Evolutionary conservation across 169 alveolate species (phyloP), one percentile per base, ranked within the genome.

Genomic region (Babesia bovis): DNA sequence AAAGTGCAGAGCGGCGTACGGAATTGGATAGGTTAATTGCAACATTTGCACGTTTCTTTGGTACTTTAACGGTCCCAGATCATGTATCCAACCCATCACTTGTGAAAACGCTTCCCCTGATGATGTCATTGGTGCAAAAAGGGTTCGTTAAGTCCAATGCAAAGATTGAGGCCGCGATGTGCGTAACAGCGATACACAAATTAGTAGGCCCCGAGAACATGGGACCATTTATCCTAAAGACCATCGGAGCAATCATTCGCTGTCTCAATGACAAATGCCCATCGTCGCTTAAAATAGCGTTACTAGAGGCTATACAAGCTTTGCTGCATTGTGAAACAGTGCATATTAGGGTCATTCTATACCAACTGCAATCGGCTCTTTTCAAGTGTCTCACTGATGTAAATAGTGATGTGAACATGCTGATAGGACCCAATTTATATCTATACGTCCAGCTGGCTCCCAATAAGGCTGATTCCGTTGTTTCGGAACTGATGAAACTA

Each of bases 141-240:
- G 52, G 57, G 9, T 47, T 59, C 32, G 69, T 59, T 1, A 59
- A 41, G 33, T 38, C 69, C 32, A 59, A 59, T 28, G 52, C 69
- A 2, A 68, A 68, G 79, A 23, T 45, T 19, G 79, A 68, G 21
- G 58, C 61, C 6, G 69, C 69, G 6, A 52, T 41, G 56, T 68
- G 70, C 30, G 50, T 52, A 32, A 26, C 35, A 9, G 47, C 30
- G 5, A 1, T 71, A n/a, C 55, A 44, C 66, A 19, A 60, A 35
- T 19, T 71, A 19, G 82, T 44, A 1, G 73, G 72, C 6, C 4
- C 12, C 4, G 74, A 71, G 10, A n/a, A 51, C 7, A 49, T 71
- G 71, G 82, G 82, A 17, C 82, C 82, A 1, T 71, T 59, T 32
- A 33, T 59, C 26, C 35, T 71, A 28, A 71, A 71, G 66, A 59